Conservation (phyloP, 345 rosid species). For the Lumnitzera littorea region DNA sequence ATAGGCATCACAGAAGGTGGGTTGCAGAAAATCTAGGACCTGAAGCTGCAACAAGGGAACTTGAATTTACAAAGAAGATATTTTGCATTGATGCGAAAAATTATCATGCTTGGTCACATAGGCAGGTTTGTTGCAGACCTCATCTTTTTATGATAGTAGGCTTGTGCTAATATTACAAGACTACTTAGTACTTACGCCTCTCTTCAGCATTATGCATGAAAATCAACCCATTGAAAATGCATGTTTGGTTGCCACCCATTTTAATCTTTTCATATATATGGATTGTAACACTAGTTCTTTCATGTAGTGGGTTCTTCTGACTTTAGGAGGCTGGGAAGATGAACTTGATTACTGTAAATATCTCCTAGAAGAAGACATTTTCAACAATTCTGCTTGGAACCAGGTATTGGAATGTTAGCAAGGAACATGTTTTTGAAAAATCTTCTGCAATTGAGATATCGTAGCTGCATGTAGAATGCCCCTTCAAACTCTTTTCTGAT, state of each 20-base stretch:
- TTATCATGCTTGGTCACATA: constrained; percentile 95
- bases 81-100: constrained; percentile 69
- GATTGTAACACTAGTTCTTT: not conserved
- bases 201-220: too few species aligned
- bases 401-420: constrained; percentile 37
- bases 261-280: not conserved
- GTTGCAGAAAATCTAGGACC: constrained; percentile 80
- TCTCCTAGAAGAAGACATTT: constrained; percentile 74
- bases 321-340: constrained; percentile 88
- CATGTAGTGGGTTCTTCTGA: constrained; percentile 72
- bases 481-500: too few species aligned
- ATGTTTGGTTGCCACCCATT: too few species aligned
- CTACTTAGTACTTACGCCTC: too few species aligned
- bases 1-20: constrained; percentile 97
- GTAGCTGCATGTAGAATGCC: too few species aligned
- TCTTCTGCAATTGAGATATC: too few species aligned
- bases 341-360: constrained; percentile 71
- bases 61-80: constrained; percentile 54
- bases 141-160: too few species aligned
- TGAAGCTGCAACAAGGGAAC: constrained; percentile 51
- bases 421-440: not conserved
- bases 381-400: constrained; percentile 96
- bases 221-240: too few species aligned
- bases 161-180: too few species aligned
- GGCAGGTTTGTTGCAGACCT: constrained; percentile 55